phyloP scores from a whole-genome alignment of 148 eudicot species.

The Diospyros kaki region DNA sequence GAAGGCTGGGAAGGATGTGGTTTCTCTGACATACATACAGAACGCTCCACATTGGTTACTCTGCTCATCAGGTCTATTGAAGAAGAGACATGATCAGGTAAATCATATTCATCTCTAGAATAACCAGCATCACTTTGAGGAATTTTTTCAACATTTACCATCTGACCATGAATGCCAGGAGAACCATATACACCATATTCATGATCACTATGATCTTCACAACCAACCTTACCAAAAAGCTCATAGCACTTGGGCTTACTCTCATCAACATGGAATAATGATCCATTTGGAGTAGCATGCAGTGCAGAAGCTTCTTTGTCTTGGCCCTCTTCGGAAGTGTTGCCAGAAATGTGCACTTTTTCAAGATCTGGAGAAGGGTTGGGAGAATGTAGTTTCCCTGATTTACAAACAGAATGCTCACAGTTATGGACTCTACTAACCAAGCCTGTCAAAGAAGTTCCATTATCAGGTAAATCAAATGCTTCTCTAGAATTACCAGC shows the following conservation, averaged over 20 bases:
- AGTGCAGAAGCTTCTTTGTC: constrained; percentile 9
- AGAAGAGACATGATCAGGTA: too few relatives aligned
- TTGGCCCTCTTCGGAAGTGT: constrained; percentile 12
- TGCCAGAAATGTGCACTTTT: constrained; percentile 16
- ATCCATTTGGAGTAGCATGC: background rate
- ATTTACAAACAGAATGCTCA: constrained; percentile 16
- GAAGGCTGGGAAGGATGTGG: too few relatives aligned
- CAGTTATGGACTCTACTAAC: constrained; percentile 4
- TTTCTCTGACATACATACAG: too few relatives aligned
- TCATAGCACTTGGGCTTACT: background rate
- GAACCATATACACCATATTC: constrained; percentile 25
- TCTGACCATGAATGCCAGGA: constrained; percentile 19
- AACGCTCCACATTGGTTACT: too few relatives aligned
- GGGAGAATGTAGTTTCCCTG: background rate
- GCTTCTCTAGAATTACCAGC: background rate
- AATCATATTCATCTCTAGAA: too few relatives aligned
- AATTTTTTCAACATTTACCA: too few relatives aligned
- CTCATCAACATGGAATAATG: constrained; percentile 2
- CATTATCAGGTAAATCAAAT: constrained; percentile 9
- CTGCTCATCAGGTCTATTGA: too few relatives aligned
- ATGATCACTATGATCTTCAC: constrained; percentile 19
- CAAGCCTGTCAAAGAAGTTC: constrained; percentile 9
- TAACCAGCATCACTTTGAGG: too few relatives aligned
- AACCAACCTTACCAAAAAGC: constrained; percentile 14
- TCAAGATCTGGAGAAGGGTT: constrained; percentile 20